A percentile compares a stretch with the other conserved stretches of the same genome.
Evolutionary conservation across 2,329 filamentous ascomycete species (phyloP).

Genomic region (Colletotrichum nymphaeae): DNA sequence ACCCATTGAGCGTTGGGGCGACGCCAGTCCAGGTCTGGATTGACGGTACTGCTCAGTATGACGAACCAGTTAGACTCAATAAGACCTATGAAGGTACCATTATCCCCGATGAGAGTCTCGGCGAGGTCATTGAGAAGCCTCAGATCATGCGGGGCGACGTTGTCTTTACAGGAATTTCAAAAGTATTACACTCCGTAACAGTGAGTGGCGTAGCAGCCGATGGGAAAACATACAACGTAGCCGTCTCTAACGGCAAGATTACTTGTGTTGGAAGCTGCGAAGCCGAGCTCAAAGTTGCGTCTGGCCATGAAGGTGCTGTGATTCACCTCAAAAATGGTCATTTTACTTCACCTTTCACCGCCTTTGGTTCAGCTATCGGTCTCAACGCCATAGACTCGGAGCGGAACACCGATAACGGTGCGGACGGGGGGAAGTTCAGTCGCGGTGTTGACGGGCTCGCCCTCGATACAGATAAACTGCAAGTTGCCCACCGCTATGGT

Average conservation of each 20-base stretch:
- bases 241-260: conserved; percentile 65
- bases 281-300: conserved; percentile 52
- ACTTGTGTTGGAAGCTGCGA: conserved; percentile 66
- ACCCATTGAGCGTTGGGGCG: conserved; percentile 71
- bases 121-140: conserved; percentile 53
- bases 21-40: conserved; percentile 73
- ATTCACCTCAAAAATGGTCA: conserved; percentile 68
- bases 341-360: conserved; percentile 68
- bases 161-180: conserved; percentile 67
- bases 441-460: conserved; percentile 68
- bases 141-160: conserved; percentile 48
- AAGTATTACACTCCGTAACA: conserved; percentile 59
- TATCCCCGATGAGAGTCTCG: conserved; percentile 51
- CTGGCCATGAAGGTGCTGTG: conserved; percentile 44
- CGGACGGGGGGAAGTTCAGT: conserved; percentile 60
- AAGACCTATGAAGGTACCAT: conserved; percentile 58
- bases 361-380: conserved; percentile 70
- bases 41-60: conserved; percentile 69
- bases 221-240: conserved; percentile 57
- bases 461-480: conserved; percentile 68
- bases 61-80: conserved; percentile 62
- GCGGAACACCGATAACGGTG: conserved; percentile 63
- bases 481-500: conserved; percentile 63
- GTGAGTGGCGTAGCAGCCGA: conserved; percentile 35
- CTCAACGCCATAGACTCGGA: conserved; percentile 73